Conservation (phyloP, 306 rosid genomes). For the Cotoneaster glaucophyllus region DNA sequence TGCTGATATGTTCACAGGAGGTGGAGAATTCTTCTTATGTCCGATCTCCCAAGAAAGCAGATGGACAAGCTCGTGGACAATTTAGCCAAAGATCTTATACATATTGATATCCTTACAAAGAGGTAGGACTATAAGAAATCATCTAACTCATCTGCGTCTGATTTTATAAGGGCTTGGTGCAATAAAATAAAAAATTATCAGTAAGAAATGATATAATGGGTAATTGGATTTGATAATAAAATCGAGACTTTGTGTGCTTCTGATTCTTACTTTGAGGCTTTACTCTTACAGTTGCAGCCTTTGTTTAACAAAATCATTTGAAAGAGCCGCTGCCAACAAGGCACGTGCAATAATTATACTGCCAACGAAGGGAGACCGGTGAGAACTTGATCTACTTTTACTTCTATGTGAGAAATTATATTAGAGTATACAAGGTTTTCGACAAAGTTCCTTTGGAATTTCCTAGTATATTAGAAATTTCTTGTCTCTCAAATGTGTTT, state of each 20-base stretch:
- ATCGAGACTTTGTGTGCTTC: conserved; percentile 12
- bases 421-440: background rate
- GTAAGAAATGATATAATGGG: background rate
- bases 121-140: conserved; percentile 49
- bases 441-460: background rate
- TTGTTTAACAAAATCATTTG: conserved; percentile 74
- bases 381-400: conserved; percentile 26
- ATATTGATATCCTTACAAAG: conserved; percentile 82
- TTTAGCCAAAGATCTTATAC: conserved; percentile 64
- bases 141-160: background rate
- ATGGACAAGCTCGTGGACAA: conserved; percentile 75
- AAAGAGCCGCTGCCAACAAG: conserved; percentile 87
- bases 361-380: conserved; percentile 88
- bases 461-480: background rate
- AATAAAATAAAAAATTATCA: background rate
- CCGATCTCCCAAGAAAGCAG: conserved; percentile 91
- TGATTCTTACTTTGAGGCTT: conserved; percentile 24
- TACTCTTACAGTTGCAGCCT: conserved; percentile 78
- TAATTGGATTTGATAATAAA: background rate
- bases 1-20: conserved; percentile 37
- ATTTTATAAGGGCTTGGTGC: background rate
- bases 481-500: conserved; percentile 13
- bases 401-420: conserved; percentile 10
- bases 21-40: conserved; percentile 91
- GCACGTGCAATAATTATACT: conserved; percentile 88